Evolutionary conservation across 345 rosid genomes (phyloP), one percentile per base, ranked within the genome.

Genomic region (Salix udensis): DNA sequence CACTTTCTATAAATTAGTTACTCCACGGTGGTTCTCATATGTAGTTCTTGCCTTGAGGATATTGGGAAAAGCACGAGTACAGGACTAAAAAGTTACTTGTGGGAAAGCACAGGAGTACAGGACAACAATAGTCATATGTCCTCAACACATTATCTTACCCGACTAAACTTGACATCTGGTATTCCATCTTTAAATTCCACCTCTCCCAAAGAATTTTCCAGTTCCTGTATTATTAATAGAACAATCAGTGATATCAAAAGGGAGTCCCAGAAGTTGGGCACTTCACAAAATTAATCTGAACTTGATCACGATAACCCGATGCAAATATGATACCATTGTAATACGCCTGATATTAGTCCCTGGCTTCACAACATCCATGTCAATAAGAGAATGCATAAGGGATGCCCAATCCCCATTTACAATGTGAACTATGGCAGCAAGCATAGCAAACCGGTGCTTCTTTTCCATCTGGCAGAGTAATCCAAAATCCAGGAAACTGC

Each of bases 401-500:
- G 86, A 88, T 68, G 84, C 81, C 98, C 97, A 94, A 76, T 92
- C 97, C 68, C 93, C 97, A 82, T 92, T 94, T 74, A 92, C 98
- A 67, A 94, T 94, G 85, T 94, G 95, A 62, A 94, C 95, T 53
- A 92, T 89, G 42, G 98, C 88, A 72, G 98, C 94, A 31, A 92
- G 95, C 98, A 94, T 94, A 50, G 97, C 97, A 80, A 82, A 89
- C 77, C 88, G 95, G 86, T 94, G 98, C 79, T 88, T 92, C 85
- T 82, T 94, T 85, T 94, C 87, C 98, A 94, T 94, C 64, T 87
- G 92, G 84, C 98, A 92, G 74, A 94, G 86, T 86, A 94, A 88
- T 77, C 97, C 98, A 74, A 94, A 94, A 86, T 94, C 98, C 87
- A 94, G 81, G 87, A 92, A 94, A 78, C 98, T 94, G 87, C 78